Evolutionary conservation across 176 grass and related monocot species (phyloP).

Genomic region (Rhynchospora pubera): DNA sequence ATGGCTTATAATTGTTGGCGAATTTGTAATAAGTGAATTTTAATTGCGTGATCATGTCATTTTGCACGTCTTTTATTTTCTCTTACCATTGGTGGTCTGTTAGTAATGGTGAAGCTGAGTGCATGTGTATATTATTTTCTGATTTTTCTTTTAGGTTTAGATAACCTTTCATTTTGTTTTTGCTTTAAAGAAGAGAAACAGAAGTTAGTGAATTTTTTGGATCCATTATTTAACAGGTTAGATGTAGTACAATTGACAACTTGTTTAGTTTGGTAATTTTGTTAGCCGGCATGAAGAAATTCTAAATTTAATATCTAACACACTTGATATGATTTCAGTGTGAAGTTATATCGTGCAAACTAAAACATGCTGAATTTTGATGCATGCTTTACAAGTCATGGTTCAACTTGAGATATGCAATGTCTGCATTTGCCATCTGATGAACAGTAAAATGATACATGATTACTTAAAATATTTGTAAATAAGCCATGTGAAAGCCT

Average conservation of each 20-base stretch:
- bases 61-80: background rate
- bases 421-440: background rate
- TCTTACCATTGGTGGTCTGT: background rate
- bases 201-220: background rate
- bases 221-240: background rate
- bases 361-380: background rate
- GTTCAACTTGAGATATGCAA: background rate
- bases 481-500: background rate
- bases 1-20: background rate
- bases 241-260: background rate
- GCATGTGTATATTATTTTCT: background rate
- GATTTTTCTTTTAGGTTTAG: background rate
- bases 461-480: background rate
- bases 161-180: background rate
- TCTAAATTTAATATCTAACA: background rate
- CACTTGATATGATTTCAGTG: background rate
- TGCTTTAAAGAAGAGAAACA: background rate
- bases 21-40: conserved; percentile 1
- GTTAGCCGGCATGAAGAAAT: background rate
- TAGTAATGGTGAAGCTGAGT: background rate
- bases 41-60: background rate
- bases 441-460: background rate
- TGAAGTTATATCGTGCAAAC: background rate
- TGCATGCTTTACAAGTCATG: background rate
- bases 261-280: background rate